phyloP scores from a whole-genome alignment of 495 filamentous ascomycete species.

The Aspergillus nidulans region DNA sequence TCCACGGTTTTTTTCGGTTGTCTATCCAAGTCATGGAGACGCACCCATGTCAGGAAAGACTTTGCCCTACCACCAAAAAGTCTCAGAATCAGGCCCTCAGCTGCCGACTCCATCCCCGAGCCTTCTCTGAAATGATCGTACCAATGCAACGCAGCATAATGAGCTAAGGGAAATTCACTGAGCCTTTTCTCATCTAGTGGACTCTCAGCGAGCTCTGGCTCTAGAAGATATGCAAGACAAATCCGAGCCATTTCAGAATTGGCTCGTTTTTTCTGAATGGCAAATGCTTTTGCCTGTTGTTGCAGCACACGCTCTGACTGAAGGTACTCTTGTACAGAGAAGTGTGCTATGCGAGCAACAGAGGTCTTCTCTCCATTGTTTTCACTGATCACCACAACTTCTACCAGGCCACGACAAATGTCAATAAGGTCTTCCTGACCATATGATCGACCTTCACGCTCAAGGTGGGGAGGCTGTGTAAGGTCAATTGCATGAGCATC shows the following conservation, averaged over 20 bases:
- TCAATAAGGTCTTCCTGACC: conserved; percentile 21
- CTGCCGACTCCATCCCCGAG: too few relatives aligned
- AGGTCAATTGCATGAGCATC: conserved; percentile 26
- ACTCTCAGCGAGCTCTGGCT: background rate
- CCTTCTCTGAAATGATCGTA: too few relatives aligned
- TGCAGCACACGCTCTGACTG: conserved; percentile 28
- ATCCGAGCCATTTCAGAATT: conserved; percentile 26
- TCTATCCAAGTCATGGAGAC: too few relatives aligned
- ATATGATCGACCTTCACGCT: conserved; percentile 22
- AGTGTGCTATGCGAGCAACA: conserved; percentile 32
- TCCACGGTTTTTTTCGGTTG: too few relatives aligned
- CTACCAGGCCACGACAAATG: conserved; percentile 30
- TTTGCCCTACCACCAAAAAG: too few relatives aligned
- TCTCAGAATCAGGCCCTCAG: too few relatives aligned
- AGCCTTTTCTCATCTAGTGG: too few relatives aligned
- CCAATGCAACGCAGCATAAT: too few relatives aligned
- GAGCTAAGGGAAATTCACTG: too few relatives aligned
- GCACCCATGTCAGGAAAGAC: too few relatives aligned
- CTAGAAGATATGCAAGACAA: conserved; percentile 32
- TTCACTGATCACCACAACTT: conserved; percentile 5
- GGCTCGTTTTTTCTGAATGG: conserved; percentile 17
- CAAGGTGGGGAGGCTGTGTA: conserved; percentile 10
- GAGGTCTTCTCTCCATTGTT: background rate
- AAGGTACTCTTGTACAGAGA: conserved; percentile 40
- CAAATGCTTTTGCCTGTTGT: conserved; percentile 20